Base-by-base conservation (phyloP, 2,329 filamentous ascomycete species). In the Biscogniauxia mediterranea region DNA sequence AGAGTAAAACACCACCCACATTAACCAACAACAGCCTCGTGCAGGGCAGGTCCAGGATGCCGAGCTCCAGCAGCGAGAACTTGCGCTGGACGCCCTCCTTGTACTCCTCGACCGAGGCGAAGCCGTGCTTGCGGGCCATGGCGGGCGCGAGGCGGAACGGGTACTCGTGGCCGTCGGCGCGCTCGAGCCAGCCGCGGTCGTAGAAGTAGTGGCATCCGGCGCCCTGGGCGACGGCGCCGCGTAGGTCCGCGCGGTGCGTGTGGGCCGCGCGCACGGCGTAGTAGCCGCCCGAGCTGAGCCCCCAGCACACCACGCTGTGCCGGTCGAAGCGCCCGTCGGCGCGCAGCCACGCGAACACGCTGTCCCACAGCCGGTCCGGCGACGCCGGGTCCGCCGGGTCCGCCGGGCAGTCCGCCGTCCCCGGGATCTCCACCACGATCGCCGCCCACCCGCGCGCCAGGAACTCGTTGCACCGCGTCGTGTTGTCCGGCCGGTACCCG, bases 201-300 rank as follows among this genome's bases (percentile, higher is more conserved):
- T 87, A 85, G 70, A 88, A 88, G 68, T 85, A 79, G 73, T 90
- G 87, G 13, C 79, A 80, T 0, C 86, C 86, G 0, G 86, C 86
- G 0, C 87, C 87, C 73, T 89, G 86, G 15, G 85, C 87, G 20
- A 90, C 79, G 21, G 75, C 74, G 0, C 87, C 88, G 0, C 75
- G 73, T 20, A 91, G 74, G 9, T 76, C 73, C 0, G 78, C 71
- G 19, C 77, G 75, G 71, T 90, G 88, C n/a, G 87, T 90, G 72
- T 89, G 86, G 52, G 88, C 87, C n/a, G 85, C 80, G 19, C 88
- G 82, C 46, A 87, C 79, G 20, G 88, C 87, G 74, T 90, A 89
- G 78, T 89, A 90, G 0, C 88, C 88, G 28, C 88, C 88, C 0
- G 83, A 80, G 64, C 84, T 87, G 38, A 90, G 75, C 0, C 88